These are phyloP conservation scores for Debaryomyces prosopidis DNA, from an alignment of 805 yeast genomes.

Conservation along the genomic window DNA sequence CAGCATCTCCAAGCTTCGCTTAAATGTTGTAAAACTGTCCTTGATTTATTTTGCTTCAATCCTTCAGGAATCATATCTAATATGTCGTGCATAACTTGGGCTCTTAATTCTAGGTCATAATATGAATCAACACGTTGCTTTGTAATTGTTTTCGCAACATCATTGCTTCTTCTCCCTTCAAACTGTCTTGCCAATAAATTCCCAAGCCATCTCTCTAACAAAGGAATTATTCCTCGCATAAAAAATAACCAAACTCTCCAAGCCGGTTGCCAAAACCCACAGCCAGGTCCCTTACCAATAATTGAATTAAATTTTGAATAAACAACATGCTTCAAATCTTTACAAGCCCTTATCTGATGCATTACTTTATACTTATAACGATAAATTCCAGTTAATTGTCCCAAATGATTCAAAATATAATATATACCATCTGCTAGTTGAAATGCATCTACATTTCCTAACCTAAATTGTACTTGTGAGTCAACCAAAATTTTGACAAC, in stretches of 20 bases:
- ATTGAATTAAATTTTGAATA: constrained; percentile 78
- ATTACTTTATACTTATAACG: constrained; percentile 95
- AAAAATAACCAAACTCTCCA: constrained; percentile 97
- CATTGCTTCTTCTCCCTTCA: constrained; percentile 91
- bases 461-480: constrained; percentile 85
- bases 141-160: constrained; percentile 89
- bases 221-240: constrained; percentile 86
- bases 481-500: constrained; percentile 87
- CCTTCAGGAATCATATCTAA: constrained; percentile 97
- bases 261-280: constrained; percentile 99
- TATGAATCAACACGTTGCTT: constrained; percentile 95
- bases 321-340: constrained; percentile 90
- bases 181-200: constrained; percentile 89
- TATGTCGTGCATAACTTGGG: constrained; percentile 93
- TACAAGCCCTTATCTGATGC: constrained; percentile 97
- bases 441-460: constrained; percentile 89
- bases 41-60: constrained; percentile 80
- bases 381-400: constrained; percentile 94
- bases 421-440: constrained; percentile 94
- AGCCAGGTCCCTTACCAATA: constrained; percentile 98
- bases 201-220: constrained; percentile 93
- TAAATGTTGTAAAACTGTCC: constrained; percentile 85
- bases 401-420: constrained; percentile 88
- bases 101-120: constrained; percentile 88
- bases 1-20: constrained; percentile 99